These are phyloP conservation scores for Lactarius akahatsu DNA, from an alignment of 768 basidiomycete genomes.

Conservation along the genomic window DNA sequence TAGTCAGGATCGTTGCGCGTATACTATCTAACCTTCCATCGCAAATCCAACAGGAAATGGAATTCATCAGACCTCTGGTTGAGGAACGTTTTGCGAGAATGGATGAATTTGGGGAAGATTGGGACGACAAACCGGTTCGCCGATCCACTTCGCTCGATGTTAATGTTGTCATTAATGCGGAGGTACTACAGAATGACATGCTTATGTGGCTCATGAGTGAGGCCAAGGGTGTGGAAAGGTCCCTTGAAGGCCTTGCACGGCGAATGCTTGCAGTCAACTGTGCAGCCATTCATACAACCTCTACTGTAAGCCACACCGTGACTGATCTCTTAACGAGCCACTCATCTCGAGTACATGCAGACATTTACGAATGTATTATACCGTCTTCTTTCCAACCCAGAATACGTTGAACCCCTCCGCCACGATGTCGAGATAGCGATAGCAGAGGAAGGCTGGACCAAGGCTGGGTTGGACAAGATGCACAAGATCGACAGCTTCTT, in stretches of 20 bases:
- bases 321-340: too few species aligned
- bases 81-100: slow-evolving; percentile 6
- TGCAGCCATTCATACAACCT: slow-evolving; percentile 38
- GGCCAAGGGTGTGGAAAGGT: slow-evolving; percentile 34
- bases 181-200: slow-evolving; percentile 38
- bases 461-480: slow-evolving; percentile 27
- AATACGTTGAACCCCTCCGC: slow-evolving; percentile 32
- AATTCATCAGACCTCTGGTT: slow-evolving; percentile 9
- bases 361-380: slow-evolving; percentile 24
- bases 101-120: slow-evolving; percentile 4
- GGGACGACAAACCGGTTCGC: slow-evolving; percentile 17
- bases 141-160: neutral
- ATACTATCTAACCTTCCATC: slow-evolving; percentile 5
- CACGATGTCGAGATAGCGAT: slow-evolving; percentile 30
- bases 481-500: slow-evolving; percentile 33
- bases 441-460: slow-evolving; percentile 28
- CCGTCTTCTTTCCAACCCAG: slow-evolving; percentile 30
- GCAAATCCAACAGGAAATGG: neutral
- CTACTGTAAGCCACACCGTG: slow-evolving; percentile 32
- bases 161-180: slow-evolving; percentile 9
- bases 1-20: neutral
- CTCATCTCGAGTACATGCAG: slow-evolving; percentile 5
- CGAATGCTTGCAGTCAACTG: slow-evolving; percentile 43
- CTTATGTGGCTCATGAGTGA: slow-evolving; percentile 44
- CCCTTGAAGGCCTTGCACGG: slow-evolving; percentile 33